Evolutionary conservation across 257 asterid species (phyloP), one percentile per base, ranked within the genome.

Genomic region (Verbascum thapsus): DNA sequence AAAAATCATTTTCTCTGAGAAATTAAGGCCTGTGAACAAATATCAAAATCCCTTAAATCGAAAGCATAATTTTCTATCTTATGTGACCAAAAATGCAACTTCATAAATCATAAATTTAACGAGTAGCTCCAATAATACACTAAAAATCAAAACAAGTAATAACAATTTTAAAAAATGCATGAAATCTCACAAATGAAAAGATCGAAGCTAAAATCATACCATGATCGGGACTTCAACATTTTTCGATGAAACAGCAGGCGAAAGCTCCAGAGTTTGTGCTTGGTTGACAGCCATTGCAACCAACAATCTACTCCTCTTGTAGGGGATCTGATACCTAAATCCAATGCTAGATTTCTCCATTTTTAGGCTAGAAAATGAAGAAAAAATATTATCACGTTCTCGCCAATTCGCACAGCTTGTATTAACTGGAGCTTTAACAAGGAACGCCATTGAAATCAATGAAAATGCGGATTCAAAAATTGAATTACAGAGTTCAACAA

Each of bases 181-280:
- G 42, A 39, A 41, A 23, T 26, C 32, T 26, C 32, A 26, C 32
- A 26, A 26, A 26, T 26, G 2, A 26, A 26, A 26, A 26, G 3
- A 26, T 26, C 32, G 5, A 23, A 63, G 18, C 67, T n/a, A 26
- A 26, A 42, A 48, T 37, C 15, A 1, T 77, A 85, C 92, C 92
- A 85, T 85, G 40, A 85, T 73, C 1, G 88, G 72, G 50, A 74
- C 53, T 40, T 78, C 81, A 40, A 22, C 19, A 41, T 62, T 71
- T 64, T 53, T 69, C 39, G 74, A 38, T 1, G 53, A 61, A 63
- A 18, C 43, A 6, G 41, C 40, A 9, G 72, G 13, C 54, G 12
- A 66, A 4, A 53, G 70, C 64, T 52, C 66, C 47, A 60, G 20
- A 23, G 78, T 53, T 56, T 71, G 80, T 18, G 60, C 67, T 11